These are phyloP conservation scores for Kodamaea derodonti DNA, from an alignment of 1,139 yeast species.

Conservation along the genomic window DNA sequence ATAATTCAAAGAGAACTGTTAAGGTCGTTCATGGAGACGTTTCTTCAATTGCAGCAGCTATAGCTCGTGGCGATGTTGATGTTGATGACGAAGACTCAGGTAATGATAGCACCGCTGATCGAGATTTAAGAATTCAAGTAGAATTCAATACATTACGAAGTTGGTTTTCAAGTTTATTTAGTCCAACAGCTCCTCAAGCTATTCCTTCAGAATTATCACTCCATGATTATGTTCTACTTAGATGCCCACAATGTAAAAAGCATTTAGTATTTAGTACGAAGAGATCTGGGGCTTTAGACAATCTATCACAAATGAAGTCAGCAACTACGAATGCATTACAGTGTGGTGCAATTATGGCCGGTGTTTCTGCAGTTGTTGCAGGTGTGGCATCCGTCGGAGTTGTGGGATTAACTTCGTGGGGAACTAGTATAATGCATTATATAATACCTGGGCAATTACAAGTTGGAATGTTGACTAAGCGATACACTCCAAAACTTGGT, in stretches of 20 bases:
- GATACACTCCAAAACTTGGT: conserved; percentile 5
- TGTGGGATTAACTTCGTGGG: conserved; percentile 39
- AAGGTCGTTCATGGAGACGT: conserved; percentile 11
- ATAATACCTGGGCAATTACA: conserved; percentile 35
- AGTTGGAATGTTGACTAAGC: conserved; percentile 26
- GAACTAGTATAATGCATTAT: conserved; percentile 37
- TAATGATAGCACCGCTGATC: neutral
- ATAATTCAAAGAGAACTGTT: conserved; percentile 33
- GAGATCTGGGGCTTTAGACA: conserved; percentile 25
- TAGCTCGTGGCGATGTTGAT: conserved; percentile 1
- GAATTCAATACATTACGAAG: neutral
- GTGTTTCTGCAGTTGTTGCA: conserved; percentile 38
- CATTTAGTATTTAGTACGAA: conserved; percentile 34
- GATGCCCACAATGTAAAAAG: conserved; percentile 45
- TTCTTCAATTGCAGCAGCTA: conserved; percentile 1
- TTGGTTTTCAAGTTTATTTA: conserved; percentile 1
- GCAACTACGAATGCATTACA: conserved; percentile 23
- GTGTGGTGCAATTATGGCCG: conserved; percentile 33
- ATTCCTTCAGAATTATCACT: conserved; percentile 2
- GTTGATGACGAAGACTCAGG: conserved; percentile 1
- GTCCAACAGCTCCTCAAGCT: neutral
- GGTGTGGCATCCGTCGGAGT: conserved; percentile 43
- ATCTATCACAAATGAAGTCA: conserved; percentile 18
- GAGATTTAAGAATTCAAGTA: neutral
- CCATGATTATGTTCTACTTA: conserved; percentile 17